Base-by-base conservation (phyloP, 257 asterid genomes). In the Nicotiana obtusifolia region DNA sequence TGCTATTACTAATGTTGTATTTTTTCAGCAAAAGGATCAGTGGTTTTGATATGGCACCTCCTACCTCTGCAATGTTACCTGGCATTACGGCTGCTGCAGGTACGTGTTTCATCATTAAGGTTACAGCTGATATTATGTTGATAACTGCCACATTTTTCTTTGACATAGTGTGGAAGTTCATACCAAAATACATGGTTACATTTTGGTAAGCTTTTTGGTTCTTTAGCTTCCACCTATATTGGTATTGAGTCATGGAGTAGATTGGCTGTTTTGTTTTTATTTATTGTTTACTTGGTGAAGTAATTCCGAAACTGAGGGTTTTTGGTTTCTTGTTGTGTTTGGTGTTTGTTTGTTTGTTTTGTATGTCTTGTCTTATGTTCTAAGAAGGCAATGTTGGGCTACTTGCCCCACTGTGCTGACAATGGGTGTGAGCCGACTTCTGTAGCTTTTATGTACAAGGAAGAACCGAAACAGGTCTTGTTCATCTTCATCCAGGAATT, bases 321-420 rank as follows among this genome's bases (percentile, higher is more conserved):
- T 92, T 90, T 95, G 95, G 97, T 92, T 94, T 92, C 88, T 93
- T 91, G 86, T 94, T 94, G 97, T 96, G 94, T 92, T 92, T 94
- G 95, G 93, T 94, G 97, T 95, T 96, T 92, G 90, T 90, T 91
- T 91, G 98, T 95, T 89, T 94, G 98, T 95, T 93, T 96, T 94
- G 97, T 96, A 92, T 96, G 97, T 91, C 93, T 91, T 91, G 79
- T 90, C 92, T 90, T 91, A 86, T 90, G 92, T 90, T 84, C 93
- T 94, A 91, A 93, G 97, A 94, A 91, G 99, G 99, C 97, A 96
- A 91, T 94, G 87, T 91, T 94, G 97, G 99, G 98, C 97, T 90
- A 90, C 97, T 96, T 89, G 97, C 94, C 99, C 95, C 97, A 91
- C 97, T 94, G 93, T 93, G 97, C 97, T 92, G 99, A 89, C 98